Percentiles rank a stretch among this genome's conserved stretches.
Evolutionary conservation across 176 grass and related monocot genomes (phyloP).

Genomic region (Olyra latifolia): DNA sequence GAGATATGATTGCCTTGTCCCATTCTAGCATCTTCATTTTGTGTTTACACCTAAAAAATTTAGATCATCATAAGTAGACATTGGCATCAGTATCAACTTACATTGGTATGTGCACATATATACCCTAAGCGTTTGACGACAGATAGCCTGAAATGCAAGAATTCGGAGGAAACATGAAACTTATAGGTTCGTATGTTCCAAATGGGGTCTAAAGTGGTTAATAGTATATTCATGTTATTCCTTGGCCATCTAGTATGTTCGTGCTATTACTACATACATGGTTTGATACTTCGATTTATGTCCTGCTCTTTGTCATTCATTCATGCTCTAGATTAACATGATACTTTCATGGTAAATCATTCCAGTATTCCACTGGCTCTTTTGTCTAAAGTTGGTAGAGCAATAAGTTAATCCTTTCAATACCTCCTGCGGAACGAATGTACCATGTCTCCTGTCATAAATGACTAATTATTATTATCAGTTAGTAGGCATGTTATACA

Average conservation of each 20-base stretch:
- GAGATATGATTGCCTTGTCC: background rate
- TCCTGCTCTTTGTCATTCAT: background rate
- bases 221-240: slow-evolving; percentile 3
- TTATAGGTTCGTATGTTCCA: background rate
- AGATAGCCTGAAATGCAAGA: background rate
- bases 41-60: background rate
- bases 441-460: background rate
- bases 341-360: background rate
- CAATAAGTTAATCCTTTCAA: background rate
- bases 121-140: background rate
- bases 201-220: background rate
- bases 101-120: background rate
- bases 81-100: background rate
- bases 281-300: background rate
- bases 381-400: background rate
- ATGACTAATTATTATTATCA: background rate
- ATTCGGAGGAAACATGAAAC: background rate
- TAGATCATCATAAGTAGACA: slow-evolving; percentile 4
- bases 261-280: background rate
- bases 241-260: background rate
- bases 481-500: too few species aligned
- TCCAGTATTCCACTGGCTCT: background rate
- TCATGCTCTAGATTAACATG: background rate
- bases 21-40: background rate
- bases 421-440: background rate